phyloP scores from a whole-genome alignment of 2,329 filamentous ascomycete genomes.

The Hirsutella rhossiliensis region DNA sequence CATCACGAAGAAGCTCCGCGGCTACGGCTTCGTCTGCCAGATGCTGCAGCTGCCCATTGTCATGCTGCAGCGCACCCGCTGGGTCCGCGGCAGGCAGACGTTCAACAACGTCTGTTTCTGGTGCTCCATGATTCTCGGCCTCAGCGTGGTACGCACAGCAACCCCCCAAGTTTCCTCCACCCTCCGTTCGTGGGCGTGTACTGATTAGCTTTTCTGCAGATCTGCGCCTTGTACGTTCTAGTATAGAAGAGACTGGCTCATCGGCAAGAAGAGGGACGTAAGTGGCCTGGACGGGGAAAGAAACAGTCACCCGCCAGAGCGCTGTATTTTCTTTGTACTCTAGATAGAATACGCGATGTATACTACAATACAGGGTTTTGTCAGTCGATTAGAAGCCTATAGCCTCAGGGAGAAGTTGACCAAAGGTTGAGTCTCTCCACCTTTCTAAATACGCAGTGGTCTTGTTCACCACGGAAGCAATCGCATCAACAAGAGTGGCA shows the following conservation, averaged over 20 bases:
- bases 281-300: too few species aligned
- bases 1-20: constrained; percentile 91
- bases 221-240: constrained; percentile 40
- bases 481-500: too few species aligned
- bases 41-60: constrained; percentile 96
- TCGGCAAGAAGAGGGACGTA: background rate
- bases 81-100: constrained; percentile 61
- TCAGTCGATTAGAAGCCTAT: too few species aligned
- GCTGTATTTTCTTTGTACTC: too few species aligned
- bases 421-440: too few species aligned
- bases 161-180: background rate
- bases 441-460: too few species aligned
- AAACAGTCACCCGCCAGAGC: too few species aligned
- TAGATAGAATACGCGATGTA: too few species aligned
- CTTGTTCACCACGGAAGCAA: too few species aligned
- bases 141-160: constrained; percentile 55
- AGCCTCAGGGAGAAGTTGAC: too few species aligned
- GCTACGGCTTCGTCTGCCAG: constrained; percentile 88
- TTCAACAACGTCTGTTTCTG: constrained; percentile 87
- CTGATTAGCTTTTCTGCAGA: constrained; percentile 18
- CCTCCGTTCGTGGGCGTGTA: background rate
- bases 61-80: constrained; percentile 72
- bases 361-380: too few species aligned
- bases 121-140: constrained; percentile 79
- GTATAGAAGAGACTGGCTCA: constrained; percentile 8